Conservation (phyloP, 257 asterid genomes). For the Cordia subcordata region DNA sequence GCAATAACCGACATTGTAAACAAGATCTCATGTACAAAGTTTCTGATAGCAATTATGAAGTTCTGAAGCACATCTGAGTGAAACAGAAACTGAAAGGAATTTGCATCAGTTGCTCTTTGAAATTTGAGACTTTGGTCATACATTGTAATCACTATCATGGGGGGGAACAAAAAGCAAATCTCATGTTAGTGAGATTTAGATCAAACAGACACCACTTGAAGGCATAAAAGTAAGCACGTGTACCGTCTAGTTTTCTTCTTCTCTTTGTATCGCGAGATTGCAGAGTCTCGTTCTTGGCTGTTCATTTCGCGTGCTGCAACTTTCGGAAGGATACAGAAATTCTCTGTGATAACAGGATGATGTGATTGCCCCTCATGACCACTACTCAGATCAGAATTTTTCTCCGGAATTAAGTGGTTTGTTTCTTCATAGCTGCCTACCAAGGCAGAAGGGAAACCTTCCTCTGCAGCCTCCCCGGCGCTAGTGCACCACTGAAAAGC, state of each 20-base stretch:
- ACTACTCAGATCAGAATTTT: slow-evolving; percentile 49
- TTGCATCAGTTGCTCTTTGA: too few relatives aligned
- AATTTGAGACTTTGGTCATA: too few relatives aligned
- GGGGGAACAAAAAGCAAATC: too few relatives aligned
- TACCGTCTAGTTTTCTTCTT: slow-evolving; percentile 86
- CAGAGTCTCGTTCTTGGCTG: slow-evolving; percentile 78
- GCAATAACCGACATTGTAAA: background rate
- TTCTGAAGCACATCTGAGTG: too few relatives aligned
- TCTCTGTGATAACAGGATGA: slow-evolving; percentile 27
- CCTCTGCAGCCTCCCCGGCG: slow-evolving; percentile 34
- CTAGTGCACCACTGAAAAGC: slow-evolving; percentile 33
- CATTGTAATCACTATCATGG: too few relatives aligned
- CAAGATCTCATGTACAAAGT: background rate
- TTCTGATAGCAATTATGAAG: too few relatives aligned
- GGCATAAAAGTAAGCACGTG: background rate
- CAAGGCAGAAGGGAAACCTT: slow-evolving; percentile 40
- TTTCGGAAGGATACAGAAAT: slow-evolving; percentile 32
- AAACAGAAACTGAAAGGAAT: too few relatives aligned
- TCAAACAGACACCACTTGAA: too few relatives aligned
- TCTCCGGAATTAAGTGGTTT: slow-evolving; percentile 56
- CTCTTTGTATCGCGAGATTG: slow-evolving; percentile 82
- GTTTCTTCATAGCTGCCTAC: slow-evolving; percentile 34
- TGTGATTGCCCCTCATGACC: slow-evolving; percentile 32
- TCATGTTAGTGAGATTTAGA: too few relatives aligned
- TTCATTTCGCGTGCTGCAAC: slow-evolving; percentile 50